A percentile compares a stretch with the other conserved stretches of the same genome.
phyloP scores from a whole-genome alignment of 257 asterid species.

The Petunia secreta region DNA sequence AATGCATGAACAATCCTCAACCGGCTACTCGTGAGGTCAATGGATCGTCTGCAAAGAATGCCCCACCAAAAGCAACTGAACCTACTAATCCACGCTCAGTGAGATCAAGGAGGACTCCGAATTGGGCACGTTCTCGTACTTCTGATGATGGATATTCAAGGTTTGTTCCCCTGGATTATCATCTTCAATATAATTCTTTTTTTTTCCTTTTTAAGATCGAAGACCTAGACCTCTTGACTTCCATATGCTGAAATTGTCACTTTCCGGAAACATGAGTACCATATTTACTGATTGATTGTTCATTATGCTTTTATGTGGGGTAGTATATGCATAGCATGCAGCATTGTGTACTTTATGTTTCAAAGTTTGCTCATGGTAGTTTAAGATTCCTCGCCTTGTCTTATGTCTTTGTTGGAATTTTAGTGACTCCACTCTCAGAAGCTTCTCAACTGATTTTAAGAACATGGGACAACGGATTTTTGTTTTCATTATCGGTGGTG shows the following conservation, averaged over 20 bases:
- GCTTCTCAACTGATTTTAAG: constrained; percentile 55
- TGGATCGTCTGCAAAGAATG: constrained; percentile 45
- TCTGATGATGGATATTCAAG: constrained; percentile 95
- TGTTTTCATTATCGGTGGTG: constrained; percentile 89
- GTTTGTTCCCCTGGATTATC: constrained; percentile 36
- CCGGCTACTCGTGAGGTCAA: constrained; percentile 35
- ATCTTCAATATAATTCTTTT: neutral
- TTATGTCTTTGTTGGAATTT: constrained; percentile 28
- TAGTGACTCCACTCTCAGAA: constrained; percentile 79
- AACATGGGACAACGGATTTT: constrained; percentile 95
- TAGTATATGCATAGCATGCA: constrained; percentile 17
- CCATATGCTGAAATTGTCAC: neutral
- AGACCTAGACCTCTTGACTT: neutral
- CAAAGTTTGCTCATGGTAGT: neutral
- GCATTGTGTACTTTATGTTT: neutral
- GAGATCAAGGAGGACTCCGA: constrained; percentile 93
- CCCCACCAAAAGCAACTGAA: constrained; percentile 49
- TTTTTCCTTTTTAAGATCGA: neutral
- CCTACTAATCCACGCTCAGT: constrained; percentile 68
- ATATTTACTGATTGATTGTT: constrained; percentile 1
- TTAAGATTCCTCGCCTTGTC: neutral
- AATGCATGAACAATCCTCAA: constrained; percentile 63
- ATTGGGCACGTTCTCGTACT: constrained; percentile 81
- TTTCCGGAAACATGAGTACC: constrained; percentile 2
- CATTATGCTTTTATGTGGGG: neutral